phyloP scores from a whole-genome alignment of 176 grass and related monocot species.

The Musa itinerans region DNA sequence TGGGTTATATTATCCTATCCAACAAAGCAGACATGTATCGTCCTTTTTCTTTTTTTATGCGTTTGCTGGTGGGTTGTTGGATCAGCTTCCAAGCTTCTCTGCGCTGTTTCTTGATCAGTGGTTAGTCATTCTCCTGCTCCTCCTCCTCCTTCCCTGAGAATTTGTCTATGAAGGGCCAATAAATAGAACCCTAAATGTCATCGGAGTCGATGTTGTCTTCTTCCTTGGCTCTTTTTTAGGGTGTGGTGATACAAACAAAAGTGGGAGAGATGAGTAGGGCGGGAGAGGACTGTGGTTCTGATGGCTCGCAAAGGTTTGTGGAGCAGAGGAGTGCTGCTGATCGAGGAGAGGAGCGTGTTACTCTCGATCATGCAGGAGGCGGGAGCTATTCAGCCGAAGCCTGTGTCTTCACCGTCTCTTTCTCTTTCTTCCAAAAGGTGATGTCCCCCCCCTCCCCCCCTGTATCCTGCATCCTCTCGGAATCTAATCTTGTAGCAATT shows the following conservation, averaged over 20 bases:
- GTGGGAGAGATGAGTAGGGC: background rate
- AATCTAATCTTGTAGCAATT: background rate
- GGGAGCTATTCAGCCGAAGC: background rate
- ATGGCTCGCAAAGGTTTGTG: background rate
- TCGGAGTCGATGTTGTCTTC: too few relatives aligned
- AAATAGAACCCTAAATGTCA: too few relatives aligned
- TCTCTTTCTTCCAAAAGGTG: conserved; percentile 7
- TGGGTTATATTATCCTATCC: too few relatives aligned
- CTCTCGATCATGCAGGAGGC: background rate
- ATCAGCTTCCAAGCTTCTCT: too few relatives aligned
- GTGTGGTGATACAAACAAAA: background rate
- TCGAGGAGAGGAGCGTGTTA: background rate
- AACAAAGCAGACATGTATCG: too few relatives aligned
- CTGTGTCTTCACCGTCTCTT: background rate
- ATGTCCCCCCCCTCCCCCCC: background rate
- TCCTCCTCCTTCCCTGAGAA: too few relatives aligned
- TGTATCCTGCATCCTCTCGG: too few relatives aligned
- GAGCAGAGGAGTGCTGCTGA: background rate
- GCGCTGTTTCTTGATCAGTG: too few relatives aligned
- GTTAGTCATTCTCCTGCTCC: too few relatives aligned
- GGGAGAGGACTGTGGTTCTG: background rate
- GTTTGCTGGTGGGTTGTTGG: too few relatives aligned
- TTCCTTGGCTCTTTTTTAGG: background rate
- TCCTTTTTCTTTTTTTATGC: too few relatives aligned
- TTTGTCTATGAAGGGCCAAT: too few relatives aligned